phyloP scores from a whole-genome alignment of 2,329 filamentous ascomycete species.

The Tolypocladium ovalisporum region DNA sequence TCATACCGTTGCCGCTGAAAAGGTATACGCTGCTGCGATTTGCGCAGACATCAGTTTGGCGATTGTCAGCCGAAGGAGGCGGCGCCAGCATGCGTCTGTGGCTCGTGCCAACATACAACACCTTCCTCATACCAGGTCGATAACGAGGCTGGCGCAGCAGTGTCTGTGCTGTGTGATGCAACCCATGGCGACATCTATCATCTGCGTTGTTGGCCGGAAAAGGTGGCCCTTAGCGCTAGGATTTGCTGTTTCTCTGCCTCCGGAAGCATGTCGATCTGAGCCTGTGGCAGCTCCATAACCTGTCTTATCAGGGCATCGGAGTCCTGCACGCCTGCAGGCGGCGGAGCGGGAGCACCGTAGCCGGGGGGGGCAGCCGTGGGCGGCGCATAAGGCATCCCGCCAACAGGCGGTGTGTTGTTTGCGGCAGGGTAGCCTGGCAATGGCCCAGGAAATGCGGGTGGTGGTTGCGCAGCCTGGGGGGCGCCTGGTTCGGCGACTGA shows the following conservation, averaged over 20 bases:
- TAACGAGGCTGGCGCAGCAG: background rate
- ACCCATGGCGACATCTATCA: slow-evolving; percentile 3
- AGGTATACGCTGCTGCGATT: background rate
- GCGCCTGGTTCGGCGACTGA: slow-evolving; percentile 61
- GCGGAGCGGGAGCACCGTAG: slow-evolving; percentile 20
- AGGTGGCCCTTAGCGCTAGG: slow-evolving; percentile 59
- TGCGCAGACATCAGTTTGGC: background rate
- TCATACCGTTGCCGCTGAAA: background rate
- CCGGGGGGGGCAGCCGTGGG: slow-evolving; percentile 23
- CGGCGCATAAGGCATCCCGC: slow-evolving; percentile 32
- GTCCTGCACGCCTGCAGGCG: slow-evolving; percentile 34
- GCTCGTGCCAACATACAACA: background rate
- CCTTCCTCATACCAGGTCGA: no score
- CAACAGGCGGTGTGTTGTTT: slow-evolving; percentile 38
- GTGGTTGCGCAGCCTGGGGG: slow-evolving; percentile 21
- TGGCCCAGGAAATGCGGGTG: slow-evolving; percentile 20
- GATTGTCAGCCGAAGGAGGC: no score
- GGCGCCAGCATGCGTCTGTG: no score
- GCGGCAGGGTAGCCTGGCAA: slow-evolving; percentile 26
- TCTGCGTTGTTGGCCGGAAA: slow-evolving; percentile 33
- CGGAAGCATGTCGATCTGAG: slow-evolving; percentile 68
- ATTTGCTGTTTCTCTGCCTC: slow-evolving; percentile 70
- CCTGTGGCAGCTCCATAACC: slow-evolving; percentile 69
- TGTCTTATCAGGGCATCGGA: slow-evolving; percentile 69
- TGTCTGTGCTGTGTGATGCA: background rate